Evolutionary conservation across 495 filamentous ascomycete genomes (phyloP), one percentile per base, ranked within the genome.

Genomic region (Margaritispora aquatica): DNA sequence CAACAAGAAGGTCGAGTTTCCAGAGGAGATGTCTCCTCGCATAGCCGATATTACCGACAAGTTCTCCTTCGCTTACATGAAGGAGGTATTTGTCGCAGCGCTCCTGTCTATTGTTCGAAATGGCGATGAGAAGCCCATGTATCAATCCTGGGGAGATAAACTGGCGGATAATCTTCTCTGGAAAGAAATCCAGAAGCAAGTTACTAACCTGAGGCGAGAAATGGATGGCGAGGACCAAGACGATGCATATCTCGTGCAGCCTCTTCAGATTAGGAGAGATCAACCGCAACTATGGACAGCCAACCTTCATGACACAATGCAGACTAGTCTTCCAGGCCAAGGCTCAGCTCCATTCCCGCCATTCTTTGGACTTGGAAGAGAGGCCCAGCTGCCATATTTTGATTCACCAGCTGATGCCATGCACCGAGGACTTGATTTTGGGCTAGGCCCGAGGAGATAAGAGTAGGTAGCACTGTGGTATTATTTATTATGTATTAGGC

Each of bases 1-100:
- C 52, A 85, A 83, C 63, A 70, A 79, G 50, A 68, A 69, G 8
- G 69, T 88, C 38, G 75, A 80, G 7, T 86, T 86, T 59, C 82
- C 83, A 1, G 70, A 77, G 55, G 68, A 73, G 53, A 73, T 87
- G 19, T 77, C 73, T 56, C 59, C 63, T 2, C 72, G 77, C 53
- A 77, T 87, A 59, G 84, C 84, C 11, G 73, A 76, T 31, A 80
- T 84, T 54, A 87, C 83, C 0, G 71, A 76, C 15, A 77, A 74
- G 13, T 87, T 88, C 63, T 82, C 77, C 67, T 87, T 87, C 63
- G 84, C 84, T 0, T 86, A 86, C 55, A 71, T 87, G 63, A 80
- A 87, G 64, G 84, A 88, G 62, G 80, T 77, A 0, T 87, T 88
- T 51, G 79, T 87, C 1, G 78, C 82, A 3, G 77, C 81, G 0